phyloP scores from a whole-genome alignment of 2,329 filamentous ascomycete species.

The Leptographium procerum region DNA sequence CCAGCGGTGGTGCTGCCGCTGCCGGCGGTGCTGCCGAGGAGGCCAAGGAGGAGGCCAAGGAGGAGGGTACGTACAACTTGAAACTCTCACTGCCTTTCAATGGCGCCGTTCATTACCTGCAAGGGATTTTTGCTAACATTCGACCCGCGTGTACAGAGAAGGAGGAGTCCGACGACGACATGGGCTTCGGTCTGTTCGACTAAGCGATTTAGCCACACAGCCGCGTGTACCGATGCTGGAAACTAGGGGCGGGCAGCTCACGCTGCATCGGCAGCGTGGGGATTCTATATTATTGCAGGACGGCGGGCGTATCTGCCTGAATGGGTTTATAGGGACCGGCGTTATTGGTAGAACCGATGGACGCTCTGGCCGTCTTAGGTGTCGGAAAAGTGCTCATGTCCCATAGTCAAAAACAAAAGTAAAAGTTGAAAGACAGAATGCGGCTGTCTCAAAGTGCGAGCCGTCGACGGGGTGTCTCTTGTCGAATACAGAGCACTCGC shows the following conservation, averaged over 20 bases:
- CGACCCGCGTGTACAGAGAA: constrained; percentile 31
- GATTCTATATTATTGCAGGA: not conserved
- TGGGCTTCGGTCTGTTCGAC: constrained; percentile 63
- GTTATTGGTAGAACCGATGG: constrained; percentile 2
- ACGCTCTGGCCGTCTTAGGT: not conserved
- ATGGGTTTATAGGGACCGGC: constrained; percentile 5
- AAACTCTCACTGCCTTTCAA: not conserved
- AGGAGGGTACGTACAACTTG: constrained; percentile 9
- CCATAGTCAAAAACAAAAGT: constrained; percentile 4
- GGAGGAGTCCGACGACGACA: constrained; percentile 64
- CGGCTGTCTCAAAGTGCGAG: too few species aligned
- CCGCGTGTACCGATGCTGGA: not conserved
- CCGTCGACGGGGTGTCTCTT: too few species aligned
- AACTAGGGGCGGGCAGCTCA: not conserved
- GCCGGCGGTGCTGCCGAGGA: constrained; percentile 23
- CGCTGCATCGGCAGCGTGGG: not conserved
- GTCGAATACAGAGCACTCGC: too few species aligned
- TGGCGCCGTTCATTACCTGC: not conserved
- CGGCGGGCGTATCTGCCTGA: not conserved
- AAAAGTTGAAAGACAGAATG: constrained; percentile 9
- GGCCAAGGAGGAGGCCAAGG: constrained; percentile 14
- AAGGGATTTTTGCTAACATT: not conserved
- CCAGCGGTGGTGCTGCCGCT: constrained; percentile 54
- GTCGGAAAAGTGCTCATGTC: constrained; percentile 7
- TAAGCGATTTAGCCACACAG: constrained; percentile 9